phyloP scores from a whole-genome alignment of 805 yeast genomes.

The Candida sonorensis region DNA sequence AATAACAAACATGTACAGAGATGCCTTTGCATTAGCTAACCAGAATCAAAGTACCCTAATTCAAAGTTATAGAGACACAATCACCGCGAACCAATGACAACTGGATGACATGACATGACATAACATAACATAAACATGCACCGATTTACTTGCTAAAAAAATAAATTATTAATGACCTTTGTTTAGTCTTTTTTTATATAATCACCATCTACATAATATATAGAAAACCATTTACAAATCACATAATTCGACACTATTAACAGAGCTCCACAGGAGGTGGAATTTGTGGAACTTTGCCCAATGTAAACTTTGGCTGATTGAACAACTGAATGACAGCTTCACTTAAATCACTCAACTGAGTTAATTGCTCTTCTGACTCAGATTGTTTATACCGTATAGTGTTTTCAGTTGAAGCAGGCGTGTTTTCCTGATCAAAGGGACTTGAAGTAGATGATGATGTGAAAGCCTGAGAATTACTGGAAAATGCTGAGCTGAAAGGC shows the following conservation, averaged over 20 bases:
- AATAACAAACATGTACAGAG: slow-evolving; percentile 50
- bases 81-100: slow-evolving; percentile 6
- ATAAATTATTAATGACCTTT: too few species aligned
- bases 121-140: not conserved
- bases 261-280: slow-evolving; percentile 58
- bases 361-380: slow-evolving; percentile 15
- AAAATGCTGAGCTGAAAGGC: too few species aligned
- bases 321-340: slow-evolving; percentile 42
- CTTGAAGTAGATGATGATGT: too few species aligned
- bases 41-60: slow-evolving; percentile 33
- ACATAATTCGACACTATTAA: too few species aligned
- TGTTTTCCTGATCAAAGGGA: too few species aligned
- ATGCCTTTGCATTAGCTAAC: slow-evolving; percentile 47
- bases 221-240: too few species aligned
- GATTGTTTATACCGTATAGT: slow-evolving; percentile 18
- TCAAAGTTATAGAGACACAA: slow-evolving; percentile 24
- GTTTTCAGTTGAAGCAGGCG: too few species aligned
- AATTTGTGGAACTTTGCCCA: slow-evolving; percentile 65
- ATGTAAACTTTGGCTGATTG: slow-evolving; percentile 36
- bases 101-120: not conserved
- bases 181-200: too few species aligned
- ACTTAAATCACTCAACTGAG: slow-evolving; percentile 33
- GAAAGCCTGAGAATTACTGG: too few species aligned
- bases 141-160: too few species aligned
- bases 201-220: too few species aligned